Base-by-base conservation (phyloP, 345 rosid genomes). In the Eucalyptus urophylla region DNA sequence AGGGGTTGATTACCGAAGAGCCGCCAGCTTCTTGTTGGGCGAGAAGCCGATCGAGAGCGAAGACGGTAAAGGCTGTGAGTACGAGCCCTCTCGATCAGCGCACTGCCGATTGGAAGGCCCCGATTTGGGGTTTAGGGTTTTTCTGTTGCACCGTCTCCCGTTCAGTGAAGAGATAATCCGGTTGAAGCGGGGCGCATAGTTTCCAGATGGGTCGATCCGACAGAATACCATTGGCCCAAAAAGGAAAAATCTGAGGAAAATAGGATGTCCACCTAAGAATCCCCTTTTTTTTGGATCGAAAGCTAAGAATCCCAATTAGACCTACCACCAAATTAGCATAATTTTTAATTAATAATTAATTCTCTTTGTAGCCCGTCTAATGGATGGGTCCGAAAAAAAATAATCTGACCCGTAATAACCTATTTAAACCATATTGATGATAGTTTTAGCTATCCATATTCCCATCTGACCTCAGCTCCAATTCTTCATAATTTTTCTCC, bases 391-490 rank as follows among this genome's bases (percentile, higher is more conserved):
- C 1, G 47, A 5, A 11, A 12, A 11, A 72, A n/a, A 19, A 37
- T 6, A 7, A 22, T 3, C 14, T 0, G 3, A 76, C 5, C 3
- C 3, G 5, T 11, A 40, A 4, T 37, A 14, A 76, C 8, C 47
- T 2, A 40, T 37, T 76, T 1, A 76, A 21, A 8, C 4, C 47
- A 3, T 19, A 19, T 6, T 37, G 62, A 56, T 1, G 7, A 11
- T 2, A 11, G 6, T 76, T 76, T 37, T 12, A 11, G 7, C 1
- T 2, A 8, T 37, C 1, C 5, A 11, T 40, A 2, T 56, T 29
- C 43, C 6, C 58, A 53, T 53, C 2, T 53, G 29, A 6, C 15
- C 2, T 6, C 0, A 65, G 0, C 15, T 65, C 5, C 3, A 76
- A 76, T 11, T 40, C 3, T 76, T 37, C 4, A 1, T 13, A 76